phyloP scores from a whole-genome alignment of 345 rosid genomes.

The Bruguiera sexangula region DNA sequence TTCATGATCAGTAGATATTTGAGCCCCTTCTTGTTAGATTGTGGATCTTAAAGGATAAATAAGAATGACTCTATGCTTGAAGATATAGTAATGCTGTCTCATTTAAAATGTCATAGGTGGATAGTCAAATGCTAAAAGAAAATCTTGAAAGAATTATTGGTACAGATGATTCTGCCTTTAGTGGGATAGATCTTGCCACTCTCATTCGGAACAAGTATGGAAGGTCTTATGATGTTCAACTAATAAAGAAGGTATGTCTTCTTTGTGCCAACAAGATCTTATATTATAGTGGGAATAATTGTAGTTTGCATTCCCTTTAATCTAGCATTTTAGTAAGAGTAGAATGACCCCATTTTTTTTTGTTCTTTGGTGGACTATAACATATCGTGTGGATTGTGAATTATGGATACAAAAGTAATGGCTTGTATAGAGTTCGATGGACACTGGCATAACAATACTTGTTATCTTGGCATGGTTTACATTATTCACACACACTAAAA shows the following conservation, averaged over 20 bases:
- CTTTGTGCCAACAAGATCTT: slow-evolving; percentile 4
- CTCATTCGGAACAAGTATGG: slow-evolving; percentile 91
- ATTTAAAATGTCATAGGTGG: slow-evolving; percentile 36
- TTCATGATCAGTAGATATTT: no score
- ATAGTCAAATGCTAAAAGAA: slow-evolving; percentile 55
- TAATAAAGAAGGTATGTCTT: slow-evolving; percentile 76
- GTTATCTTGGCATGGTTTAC: no score
- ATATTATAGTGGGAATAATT: background rate
- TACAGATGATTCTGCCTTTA: slow-evolving; percentile 78
- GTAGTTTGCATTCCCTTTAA: background rate
- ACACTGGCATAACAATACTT: no score
- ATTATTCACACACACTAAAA: no score
- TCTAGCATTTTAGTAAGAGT: no score
- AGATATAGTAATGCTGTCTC: background rate
- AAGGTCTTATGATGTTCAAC: slow-evolving; percentile 87
- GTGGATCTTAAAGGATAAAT: background rate
- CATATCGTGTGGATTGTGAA: no score
- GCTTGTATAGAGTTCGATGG: no score
- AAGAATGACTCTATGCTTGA: no score
- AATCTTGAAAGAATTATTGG: slow-evolving; percentile 93
- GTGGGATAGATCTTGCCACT: slow-evolving; percentile 90
- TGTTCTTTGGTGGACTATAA: no score
- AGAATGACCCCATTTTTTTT: no score
- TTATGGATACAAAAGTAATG: no score
- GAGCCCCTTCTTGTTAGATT: background rate